A percentile compares a stretch with the other conserved stretches of the same genome.
phyloP scores from a whole-genome alignment of 2,329 filamentous ascomycete species.

The Ascochyta fabae region DNA sequence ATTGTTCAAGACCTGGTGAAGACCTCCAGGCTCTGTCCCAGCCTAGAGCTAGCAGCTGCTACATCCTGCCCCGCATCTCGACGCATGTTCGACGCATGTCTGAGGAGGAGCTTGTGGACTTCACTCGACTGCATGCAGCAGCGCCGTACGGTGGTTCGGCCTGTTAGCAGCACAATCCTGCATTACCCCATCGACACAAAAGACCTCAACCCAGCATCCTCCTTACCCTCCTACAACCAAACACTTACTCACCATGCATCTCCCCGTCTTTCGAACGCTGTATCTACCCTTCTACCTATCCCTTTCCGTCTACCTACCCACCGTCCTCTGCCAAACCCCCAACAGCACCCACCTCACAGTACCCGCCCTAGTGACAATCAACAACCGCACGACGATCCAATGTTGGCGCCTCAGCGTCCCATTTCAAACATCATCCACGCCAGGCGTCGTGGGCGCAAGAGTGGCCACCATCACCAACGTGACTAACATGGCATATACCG shows the following conservation, averaged over 20 bases:
- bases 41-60: no score
- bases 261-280: background rate
- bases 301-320: background rate
- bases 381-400: constrained; percentile 42
- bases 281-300: background rate
- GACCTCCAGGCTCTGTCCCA: no score
- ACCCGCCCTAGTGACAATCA: constrained; percentile 43
- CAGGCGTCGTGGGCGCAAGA: constrained; percentile 35
- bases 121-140: background rate
- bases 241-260: background rate
- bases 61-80: background rate
- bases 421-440: constrained; percentile 32
- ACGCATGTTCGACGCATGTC: background rate
- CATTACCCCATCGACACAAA: no score
- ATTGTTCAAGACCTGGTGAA: no score
- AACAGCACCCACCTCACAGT: constrained; percentile 34
- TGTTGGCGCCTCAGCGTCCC: constrained; percentile 45
- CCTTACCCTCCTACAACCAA: background rate
- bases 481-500: constrained; percentile 19
- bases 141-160: background rate
- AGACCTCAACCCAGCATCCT: background rate
- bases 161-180: no score
- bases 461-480: constrained; percentile 29
- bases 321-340: constrained; percentile 11
- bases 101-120: background rate